phyloP scores from a whole-genome alignment of 352 stramenopile species.

The Pythium phragmitis region DNA sequence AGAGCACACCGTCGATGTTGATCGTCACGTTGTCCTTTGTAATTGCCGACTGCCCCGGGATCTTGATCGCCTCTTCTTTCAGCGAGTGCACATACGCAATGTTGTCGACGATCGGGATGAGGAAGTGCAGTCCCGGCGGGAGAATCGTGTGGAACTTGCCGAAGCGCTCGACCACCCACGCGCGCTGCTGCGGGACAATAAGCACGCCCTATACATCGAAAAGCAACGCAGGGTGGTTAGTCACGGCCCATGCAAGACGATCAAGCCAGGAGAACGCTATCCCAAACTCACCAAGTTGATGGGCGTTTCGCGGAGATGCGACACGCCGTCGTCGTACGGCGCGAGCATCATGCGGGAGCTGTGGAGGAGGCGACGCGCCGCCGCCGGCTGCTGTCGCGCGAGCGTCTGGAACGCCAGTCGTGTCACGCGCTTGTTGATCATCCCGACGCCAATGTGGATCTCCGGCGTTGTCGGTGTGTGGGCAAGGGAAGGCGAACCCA shows the following conservation, averaged over 20 bases:
- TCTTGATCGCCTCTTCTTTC: slow-evolving; percentile 92
- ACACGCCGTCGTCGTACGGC: slow-evolving; percentile 24
- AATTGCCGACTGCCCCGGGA: slow-evolving; percentile 88
- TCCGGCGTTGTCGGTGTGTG: slow-evolving; percentile 4
- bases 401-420: slow-evolving; percentile 18
- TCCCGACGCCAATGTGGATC: slow-evolving; percentile 12
- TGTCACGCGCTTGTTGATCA: slow-evolving; percentile 24
- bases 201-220: slow-evolving; percentile 55
- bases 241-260: not conserved
- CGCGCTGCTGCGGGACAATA: slow-evolving; percentile 86
- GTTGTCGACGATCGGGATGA: slow-evolving; percentile 88
- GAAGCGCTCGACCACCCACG: slow-evolving; percentile 91
- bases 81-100: slow-evolving; percentile 92
- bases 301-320: slow-evolving; percentile 28
- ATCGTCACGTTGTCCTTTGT: slow-evolving; percentile 93
- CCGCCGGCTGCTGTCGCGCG: slow-evolving; percentile 4
- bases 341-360: slow-evolving; percentile 22
- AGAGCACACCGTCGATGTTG: slow-evolving; percentile 91
- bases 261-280: not conserved
- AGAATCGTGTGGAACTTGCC: slow-evolving; percentile 90
- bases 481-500: not conserved
- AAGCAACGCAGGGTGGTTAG: not conserved
- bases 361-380: slow-evolving; percentile 23
- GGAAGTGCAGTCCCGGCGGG: slow-evolving; percentile 85
- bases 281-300: slow-evolving; percentile 25